These are phyloP conservation scores for Hypoxylon lenormandii DNA, from an alignment of 495 filamentous ascomycete species.

Conservation along the genomic window DNA sequence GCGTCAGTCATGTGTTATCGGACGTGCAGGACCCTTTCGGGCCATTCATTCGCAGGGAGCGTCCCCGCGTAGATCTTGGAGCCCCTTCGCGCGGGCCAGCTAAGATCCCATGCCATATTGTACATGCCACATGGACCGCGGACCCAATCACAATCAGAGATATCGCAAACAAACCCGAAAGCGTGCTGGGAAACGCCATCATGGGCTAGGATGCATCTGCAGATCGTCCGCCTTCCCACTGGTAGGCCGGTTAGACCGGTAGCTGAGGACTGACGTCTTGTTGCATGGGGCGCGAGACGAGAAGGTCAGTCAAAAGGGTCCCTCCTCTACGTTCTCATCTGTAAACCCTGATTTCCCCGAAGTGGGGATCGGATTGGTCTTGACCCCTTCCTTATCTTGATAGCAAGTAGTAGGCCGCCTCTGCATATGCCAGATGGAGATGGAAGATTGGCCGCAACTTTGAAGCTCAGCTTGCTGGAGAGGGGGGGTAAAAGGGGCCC, in stretches of 20 bases:
- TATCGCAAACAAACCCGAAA: slow-evolving; percentile 45
- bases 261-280: slow-evolving; percentile 48
- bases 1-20: slow-evolving; percentile 48
- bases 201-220: slow-evolving; percentile 32
- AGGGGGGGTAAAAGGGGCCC: background rate
- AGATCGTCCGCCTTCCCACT: slow-evolving; percentile 43
- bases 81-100: slow-evolving; percentile 33
- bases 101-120: slow-evolving; percentile 44
- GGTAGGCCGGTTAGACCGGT: slow-evolving; percentile 28
- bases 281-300: slow-evolving; percentile 31
- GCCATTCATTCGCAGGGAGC: slow-evolving; percentile 38
- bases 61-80: slow-evolving; percentile 48
- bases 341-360: slow-evolving; percentile 30
- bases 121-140: slow-evolving; percentile 43
- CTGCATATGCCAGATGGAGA: slow-evolving; percentile 46
- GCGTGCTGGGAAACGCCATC: slow-evolving; percentile 37
- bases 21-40: slow-evolving; percentile 46
- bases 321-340: slow-evolving; percentile 14
- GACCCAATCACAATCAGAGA: slow-evolving; percentile 35
- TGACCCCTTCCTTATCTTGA: slow-evolving; percentile 45
- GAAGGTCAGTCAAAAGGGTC: slow-evolving; percentile 19
- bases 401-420: slow-evolving; percentile 36
- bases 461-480: slow-evolving; percentile 32
- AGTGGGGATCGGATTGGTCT: slow-evolving; percentile 30
- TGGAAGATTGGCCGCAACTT: slow-evolving; percentile 21